These are phyloP conservation scores for Coniochaeta pulveracea DNA, from an alignment of 2,329 filamentous ascomycete species.

Conservation along the genomic window DNA sequence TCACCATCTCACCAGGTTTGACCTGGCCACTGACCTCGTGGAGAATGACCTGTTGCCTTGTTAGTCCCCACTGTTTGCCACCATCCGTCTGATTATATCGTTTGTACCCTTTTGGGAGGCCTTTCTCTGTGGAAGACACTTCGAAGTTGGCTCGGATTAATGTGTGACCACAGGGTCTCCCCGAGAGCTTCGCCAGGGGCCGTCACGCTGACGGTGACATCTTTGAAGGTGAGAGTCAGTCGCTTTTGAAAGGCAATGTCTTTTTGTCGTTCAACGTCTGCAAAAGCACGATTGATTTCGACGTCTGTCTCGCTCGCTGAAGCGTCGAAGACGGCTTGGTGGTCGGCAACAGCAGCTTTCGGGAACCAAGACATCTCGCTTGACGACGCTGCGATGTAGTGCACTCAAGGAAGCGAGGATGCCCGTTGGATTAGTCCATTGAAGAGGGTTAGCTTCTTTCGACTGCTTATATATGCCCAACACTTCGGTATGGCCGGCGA, in stretches of 20 bases:
- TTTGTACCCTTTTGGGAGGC: too few relatives aligned
- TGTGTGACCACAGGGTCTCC: conserved; percentile 19
- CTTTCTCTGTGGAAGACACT: too few relatives aligned
- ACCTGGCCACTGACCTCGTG: conserved; percentile 56
- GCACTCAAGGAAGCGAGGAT: not conserved
- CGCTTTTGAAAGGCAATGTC: conserved; percentile 14
- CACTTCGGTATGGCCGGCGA: not conserved
- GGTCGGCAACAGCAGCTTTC: not conserved
- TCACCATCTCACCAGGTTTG: conserved; percentile 57
- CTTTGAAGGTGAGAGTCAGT: conserved; percentile 22
- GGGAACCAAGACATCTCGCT: not conserved
- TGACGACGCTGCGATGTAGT: not conserved
- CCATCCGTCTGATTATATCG: too few relatives aligned
- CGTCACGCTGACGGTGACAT: conserved; percentile 20
- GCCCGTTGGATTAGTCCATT: not conserved
- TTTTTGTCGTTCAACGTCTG: not conserved
- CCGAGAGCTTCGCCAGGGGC: conserved; percentile 23
- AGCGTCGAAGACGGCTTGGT: not conserved
- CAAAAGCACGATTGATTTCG: not conserved
- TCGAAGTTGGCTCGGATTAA: too few relatives aligned
- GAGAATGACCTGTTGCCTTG: too few relatives aligned
- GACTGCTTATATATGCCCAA: not conserved
- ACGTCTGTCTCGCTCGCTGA: not conserved
- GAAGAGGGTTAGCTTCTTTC: not conserved
- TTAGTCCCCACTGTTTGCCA: too few relatives aligned